These are phyloP conservation scores for Prunus kanzakura DNA, from an alignment of 306 rosid genomes.

Conservation along the genomic window DNA sequence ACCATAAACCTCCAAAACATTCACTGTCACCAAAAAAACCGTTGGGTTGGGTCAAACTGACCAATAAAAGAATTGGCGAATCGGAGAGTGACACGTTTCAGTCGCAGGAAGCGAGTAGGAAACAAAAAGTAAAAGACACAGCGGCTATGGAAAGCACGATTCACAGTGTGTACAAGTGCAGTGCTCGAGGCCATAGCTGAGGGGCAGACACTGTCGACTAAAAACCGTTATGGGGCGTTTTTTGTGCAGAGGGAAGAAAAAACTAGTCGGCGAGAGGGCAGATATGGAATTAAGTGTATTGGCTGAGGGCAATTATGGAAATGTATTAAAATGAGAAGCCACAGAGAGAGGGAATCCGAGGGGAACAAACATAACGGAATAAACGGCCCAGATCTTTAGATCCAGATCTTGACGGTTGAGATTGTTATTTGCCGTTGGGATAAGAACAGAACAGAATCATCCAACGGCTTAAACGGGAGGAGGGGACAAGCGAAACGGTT, in stretches of 20 bases:
- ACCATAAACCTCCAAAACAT: background rate
- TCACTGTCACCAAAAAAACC: background rate
- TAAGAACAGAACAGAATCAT: slow-evolving; percentile 10
- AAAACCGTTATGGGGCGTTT: slow-evolving; percentile 54
- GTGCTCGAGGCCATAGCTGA: slow-evolving; percentile 13
- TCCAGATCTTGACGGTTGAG: slow-evolving; percentile 50
- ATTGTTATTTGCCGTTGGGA: slow-evolving; percentile 22
- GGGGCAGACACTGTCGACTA: slow-evolving; percentile 12
- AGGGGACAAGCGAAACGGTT: slow-evolving; percentile 23
- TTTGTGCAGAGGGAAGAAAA: background rate
- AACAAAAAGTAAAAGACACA: background rate
- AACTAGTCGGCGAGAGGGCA: slow-evolving; percentile 22
- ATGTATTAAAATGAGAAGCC: background rate
- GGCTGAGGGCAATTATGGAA: slow-evolving; percentile 34
- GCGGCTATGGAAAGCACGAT: background rate
- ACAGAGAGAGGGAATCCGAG: slow-evolving; percentile 37
- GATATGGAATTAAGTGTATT: background rate
- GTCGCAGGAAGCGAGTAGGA: background rate
- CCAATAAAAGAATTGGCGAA: background rate
- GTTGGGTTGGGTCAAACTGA: background rate
- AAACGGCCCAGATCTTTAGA: slow-evolving; percentile 64
- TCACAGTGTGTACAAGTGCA: slow-evolving; percentile 12
- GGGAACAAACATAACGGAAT: slow-evolving; percentile 54
- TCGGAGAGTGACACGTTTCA: slow-evolving; percentile 17
- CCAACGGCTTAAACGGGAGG: slow-evolving; percentile 26